Base-by-base conservation (phyloP, 768 basidiomycete species). In the Tricholomella constricta region DNA sequence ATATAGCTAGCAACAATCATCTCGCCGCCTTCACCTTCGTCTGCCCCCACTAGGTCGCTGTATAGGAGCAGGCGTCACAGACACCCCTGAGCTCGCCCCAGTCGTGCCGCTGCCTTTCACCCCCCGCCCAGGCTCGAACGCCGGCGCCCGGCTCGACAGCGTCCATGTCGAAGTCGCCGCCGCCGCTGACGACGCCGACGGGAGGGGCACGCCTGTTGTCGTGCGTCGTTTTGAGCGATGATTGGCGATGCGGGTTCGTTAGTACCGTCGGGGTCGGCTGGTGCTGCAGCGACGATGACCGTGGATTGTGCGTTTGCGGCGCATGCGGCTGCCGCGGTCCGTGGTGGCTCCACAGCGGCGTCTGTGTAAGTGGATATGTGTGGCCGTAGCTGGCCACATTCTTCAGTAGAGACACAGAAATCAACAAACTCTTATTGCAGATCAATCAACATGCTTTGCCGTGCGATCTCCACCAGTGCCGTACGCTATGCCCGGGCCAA, bases 211-310 rank as follows among this genome's bases (percentile, higher is more conserved):
- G n/a, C n/a, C n/a, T n/a, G n/a, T n/a, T n/a, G n/a, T n/a, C n/a
- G n/a, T n/a, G n/a, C n/a, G n/a, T n/a, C n/a, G 66, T 57, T 36
- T 68, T 71, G 9, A 68, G 57, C 20, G 69, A 68, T 2, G 59
- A 57, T 6, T 65, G 62, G 8, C 69, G 67, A 26, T 59, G 58
- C 2, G 67, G 64, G 31, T 67, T 66, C 23, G 49, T 58, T 17
- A 64, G 40, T 15, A 66, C 38, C 17, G 46, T 58, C 3, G 62
- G 62, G 2, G 63, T 62, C 34, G 57, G 64, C 20, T 59, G 63
- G 25, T 65, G 65, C 35, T 64, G 62, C 0, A 52, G 38, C 19
- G 70, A 70, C 14, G 66, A 58, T 19, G 71, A 64, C 29, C 66
- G 68, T 3, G 67, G 57, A 35, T 51, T 59, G 44, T 66, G 66